phyloP scores from a whole-genome alignment of 2,329 filamentous ascomycete genomes.

The Chaetothyriales sp. region DNA sequence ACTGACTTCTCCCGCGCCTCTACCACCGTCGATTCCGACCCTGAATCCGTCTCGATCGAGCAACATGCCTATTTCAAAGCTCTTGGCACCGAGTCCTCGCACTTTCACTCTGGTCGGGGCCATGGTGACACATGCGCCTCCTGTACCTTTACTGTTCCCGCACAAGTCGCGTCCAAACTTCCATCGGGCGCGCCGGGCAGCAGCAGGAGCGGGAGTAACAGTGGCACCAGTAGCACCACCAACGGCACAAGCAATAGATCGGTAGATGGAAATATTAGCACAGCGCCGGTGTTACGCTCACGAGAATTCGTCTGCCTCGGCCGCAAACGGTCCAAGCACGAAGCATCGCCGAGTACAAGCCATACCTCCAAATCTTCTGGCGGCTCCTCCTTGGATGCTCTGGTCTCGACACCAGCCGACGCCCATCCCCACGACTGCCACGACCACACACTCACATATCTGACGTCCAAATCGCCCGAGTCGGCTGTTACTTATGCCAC shows the following conservation, averaged over 20 bases:
- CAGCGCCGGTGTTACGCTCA: conserved; percentile 40
- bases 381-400: conserved; percentile 17
- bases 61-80: conserved; percentile 36
- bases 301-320: conserved; percentile 39
- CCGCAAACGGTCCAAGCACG: conserved; percentile 16
- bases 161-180: conserved; percentile 38
- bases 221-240: conserved; percentile 15
- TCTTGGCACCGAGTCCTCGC: conserved; percentile 6
- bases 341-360: conserved; percentile 7
- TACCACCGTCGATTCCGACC: conserved; percentile 15
- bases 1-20: conserved; percentile 19
- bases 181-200: conserved; percentile 39
- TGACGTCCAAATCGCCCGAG: conserved; percentile 41
- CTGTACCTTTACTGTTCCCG: conserved; percentile 41
- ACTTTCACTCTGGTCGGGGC: conserved; percentile 23
- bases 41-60: conserved; percentile 25
- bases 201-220: conserved; percentile 33
- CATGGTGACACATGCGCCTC: conserved; percentile 42
- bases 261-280: background rate
- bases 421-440: conserved; percentile 29
- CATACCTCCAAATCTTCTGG: conserved; percentile 21
- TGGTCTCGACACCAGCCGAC: conserved; percentile 12
- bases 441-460: conserved; percentile 42
- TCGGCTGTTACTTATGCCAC: conserved; percentile 39
- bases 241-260: background rate